Percentiles rank a stretch among this genome's conserved stretches.
These are phyloP conservation scores for Cercospora citrullina DNA, from an alignment of 2,329 filamentous ascomycete genomes.

Conservation along the genomic window DNA sequence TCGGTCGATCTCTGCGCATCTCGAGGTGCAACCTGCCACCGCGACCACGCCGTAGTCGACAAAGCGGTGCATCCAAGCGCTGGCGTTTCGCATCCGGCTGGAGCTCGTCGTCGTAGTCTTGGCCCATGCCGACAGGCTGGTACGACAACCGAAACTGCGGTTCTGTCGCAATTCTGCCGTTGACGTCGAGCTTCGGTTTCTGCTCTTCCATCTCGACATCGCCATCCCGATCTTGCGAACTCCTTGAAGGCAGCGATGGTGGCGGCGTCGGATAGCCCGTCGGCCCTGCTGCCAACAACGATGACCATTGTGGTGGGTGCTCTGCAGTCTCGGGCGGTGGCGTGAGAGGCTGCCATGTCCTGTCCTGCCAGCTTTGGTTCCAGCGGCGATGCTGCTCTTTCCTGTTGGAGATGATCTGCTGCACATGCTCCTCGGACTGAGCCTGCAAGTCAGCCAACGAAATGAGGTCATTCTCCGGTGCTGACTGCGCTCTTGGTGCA, in stretches of 20 bases:
- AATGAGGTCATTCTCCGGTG: slow-evolving; percentile 75
- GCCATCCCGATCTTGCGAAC: slow-evolving; percentile 40
- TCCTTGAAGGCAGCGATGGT: slow-evolving; percentile 47
- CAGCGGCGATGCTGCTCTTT: slow-evolving; percentile 85
- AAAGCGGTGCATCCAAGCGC: slow-evolving; percentile 56
- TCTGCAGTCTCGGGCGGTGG: slow-evolving; percentile 63
- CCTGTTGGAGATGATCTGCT: slow-evolving; percentile 80
- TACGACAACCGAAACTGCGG: slow-evolving; percentile 30
- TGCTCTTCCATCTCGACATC: slow-evolving; percentile 42
- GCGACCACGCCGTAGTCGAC: slow-evolving; percentile 80
- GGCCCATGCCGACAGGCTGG: slow-evolving; percentile 17
- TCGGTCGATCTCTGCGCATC: slow-evolving; percentile 41
- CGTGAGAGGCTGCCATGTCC: slow-evolving; percentile 81
- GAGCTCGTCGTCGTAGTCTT: slow-evolving; percentile 17
- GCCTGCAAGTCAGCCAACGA: slow-evolving; percentile 73
- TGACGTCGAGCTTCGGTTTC: slow-evolving; percentile 27
- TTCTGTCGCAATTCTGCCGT: slow-evolving; percentile 26
- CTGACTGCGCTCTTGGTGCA: slow-evolving; percentile 56
- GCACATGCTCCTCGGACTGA: slow-evolving; percentile 79
- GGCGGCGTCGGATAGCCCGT: slow-evolving; percentile 49
- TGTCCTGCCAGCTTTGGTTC: slow-evolving; percentile 87
- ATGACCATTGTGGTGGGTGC: slow-evolving; percentile 33
- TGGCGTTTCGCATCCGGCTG: slow-evolving; percentile 25
- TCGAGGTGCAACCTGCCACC: slow-evolving; percentile 87
- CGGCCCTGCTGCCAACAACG: slow-evolving; percentile 30